Percentiles rank a stretch among this genome's conserved stretches.
Conservation (phyloP, 805 yeast genomes). For the Saccharomycopsis fibuligera region DNA sequence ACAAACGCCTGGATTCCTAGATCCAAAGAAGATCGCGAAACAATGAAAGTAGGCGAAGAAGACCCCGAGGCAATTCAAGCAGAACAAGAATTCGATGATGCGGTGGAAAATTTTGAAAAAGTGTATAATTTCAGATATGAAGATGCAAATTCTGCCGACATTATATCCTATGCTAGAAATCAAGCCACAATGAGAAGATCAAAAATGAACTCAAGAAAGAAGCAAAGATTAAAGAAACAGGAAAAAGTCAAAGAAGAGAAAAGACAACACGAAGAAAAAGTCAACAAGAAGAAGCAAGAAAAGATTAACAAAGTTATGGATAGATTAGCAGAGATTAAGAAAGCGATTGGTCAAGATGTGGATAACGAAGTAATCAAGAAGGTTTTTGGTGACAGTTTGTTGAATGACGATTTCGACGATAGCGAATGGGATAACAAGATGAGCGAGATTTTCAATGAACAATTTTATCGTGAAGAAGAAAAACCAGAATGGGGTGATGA, state of each 20-base stretch:
- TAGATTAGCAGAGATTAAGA: conserved; percentile 55
- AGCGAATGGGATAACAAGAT: conserved; percentile 87
- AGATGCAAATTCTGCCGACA: conserved; percentile 85
- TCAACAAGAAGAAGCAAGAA: conserved; percentile 65
- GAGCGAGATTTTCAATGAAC: conserved; percentile 81
- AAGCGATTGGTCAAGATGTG: conserved; percentile 61
- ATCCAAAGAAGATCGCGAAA: conserved; percentile 49
- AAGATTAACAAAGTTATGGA: conserved; percentile 76
- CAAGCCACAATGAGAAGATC: conserved; percentile 89
- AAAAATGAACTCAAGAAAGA: conserved; percentile 66
- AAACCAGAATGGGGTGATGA: conserved; percentile 68
- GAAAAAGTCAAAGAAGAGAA: conserved; percentile 47
- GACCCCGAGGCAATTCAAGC: conserved; percentile 46
- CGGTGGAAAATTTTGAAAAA: conserved; percentile 83
- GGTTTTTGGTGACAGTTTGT: conserved; percentile 67
- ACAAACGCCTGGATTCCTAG: conserved; percentile 88
- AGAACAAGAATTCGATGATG: conserved; percentile 85
- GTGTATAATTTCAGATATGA: conserved; percentile 95
- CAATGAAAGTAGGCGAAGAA: conserved; percentile 31
- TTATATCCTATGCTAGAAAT: conserved; percentile 88
- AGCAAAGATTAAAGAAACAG: conserved; percentile 67
- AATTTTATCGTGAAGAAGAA: conserved; percentile 55
- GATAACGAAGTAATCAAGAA: conserved; percentile 52
- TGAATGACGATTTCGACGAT: conserved; percentile 85
- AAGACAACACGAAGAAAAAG: conserved; percentile 48